A percentile compares a stretch with the other conserved stretches of the same genome.
Evolutionary conservation across 805 yeast genomes (phyloP).

Genomic region (Nakazawaea anatomiae): DNA sequence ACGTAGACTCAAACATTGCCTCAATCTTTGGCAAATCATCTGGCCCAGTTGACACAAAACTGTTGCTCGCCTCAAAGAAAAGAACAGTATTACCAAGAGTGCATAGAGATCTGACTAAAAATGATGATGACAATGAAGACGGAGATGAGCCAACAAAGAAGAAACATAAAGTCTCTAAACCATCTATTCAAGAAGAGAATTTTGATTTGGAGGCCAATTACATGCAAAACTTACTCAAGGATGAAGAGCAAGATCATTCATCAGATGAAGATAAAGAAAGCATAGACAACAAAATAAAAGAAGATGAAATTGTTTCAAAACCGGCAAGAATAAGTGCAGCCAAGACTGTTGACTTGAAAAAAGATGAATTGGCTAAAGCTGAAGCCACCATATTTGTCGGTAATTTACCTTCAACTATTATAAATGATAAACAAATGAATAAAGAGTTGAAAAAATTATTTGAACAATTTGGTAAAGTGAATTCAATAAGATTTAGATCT

Average conservation of each 20-base stretch:
- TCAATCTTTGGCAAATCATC: constrained; percentile 32
- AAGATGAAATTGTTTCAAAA: constrained; percentile 16
- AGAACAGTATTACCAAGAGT: constrained; percentile 17
- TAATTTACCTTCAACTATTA: constrained; percentile 62
- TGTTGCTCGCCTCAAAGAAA: constrained; percentile 21
- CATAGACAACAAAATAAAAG: constrained; percentile 18
- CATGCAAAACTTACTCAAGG: constrained; percentile 40
- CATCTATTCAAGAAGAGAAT: constrained; percentile 21
- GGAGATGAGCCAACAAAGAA: constrained; percentile 12
- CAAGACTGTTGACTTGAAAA: constrained; percentile 52
- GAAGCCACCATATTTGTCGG: constrained; percentile 86
- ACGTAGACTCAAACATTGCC: constrained; percentile 25
- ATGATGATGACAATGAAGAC: constrained; percentile 19
- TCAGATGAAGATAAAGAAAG: constrained; percentile 14
- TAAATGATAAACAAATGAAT: constrained; percentile 54
- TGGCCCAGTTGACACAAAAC: constrained; percentile 41
- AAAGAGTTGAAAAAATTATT: constrained; percentile 66
- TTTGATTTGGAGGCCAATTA: constrained; percentile 53
- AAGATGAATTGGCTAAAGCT: constrained; percentile 73
- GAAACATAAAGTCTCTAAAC: constrained; percentile 11
- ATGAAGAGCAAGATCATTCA: constrained; percentile 21
- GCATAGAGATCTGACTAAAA: constrained; percentile 20
- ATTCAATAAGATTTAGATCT: constrained; percentile 85
- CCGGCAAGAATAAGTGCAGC: constrained; percentile 28
- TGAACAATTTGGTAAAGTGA: constrained; percentile 44